Base-by-base conservation (phyloP, 1,284 basidiomycete genomes). In the Austroboletus rostrupii region DNA sequence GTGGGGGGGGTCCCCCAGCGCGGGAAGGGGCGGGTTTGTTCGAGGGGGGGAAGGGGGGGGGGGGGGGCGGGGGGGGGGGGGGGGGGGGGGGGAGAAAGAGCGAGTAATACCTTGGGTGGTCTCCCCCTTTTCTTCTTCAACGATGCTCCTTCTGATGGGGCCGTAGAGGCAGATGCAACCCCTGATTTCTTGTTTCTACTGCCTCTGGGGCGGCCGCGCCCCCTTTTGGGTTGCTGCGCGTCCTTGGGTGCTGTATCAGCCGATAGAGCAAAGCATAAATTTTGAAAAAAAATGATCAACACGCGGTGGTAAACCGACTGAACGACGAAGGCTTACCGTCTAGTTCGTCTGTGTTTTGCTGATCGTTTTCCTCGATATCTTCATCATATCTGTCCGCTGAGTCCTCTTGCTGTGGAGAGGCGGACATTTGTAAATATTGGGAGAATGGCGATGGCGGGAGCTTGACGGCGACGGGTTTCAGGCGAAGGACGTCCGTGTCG, bases 181-280 rank as follows among this genome's bases (percentile, higher is more conserved):
- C 72, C 64, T 49, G 73, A 65, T 65, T 84, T 87, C 78, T 89
- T 90, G 70, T 90, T 90, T 72, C 85, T 90, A 69, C 83, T 86
- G 62, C 87, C 87, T 68, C 84, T 88, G 53, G 87, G 88, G 56
- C 87, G 80, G 47, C 87, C 87, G 44, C 87, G 79, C 61, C 84
- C 80, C 60, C 87, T 83, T 72, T 89, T 90, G 55, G 64, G 48
- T 52, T 71, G 61, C 45, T 63, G 60, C 67, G 74, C 49, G 40
- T 65, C 66, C 51, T 52, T 66, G 47, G 60, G 47, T 42, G 62
- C 39, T 49, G 64, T 38, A 48, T 50, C 45, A 40, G 52, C 64
- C 62, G 36, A 41, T 26, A 41, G 50, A 47, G 50, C 5, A 19
- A 51, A 6, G 36, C n/a, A 60, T 50, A 59, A 59, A 54, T 53